Evolutionary conservation across 1,139 yeast genomes (phyloP).

Genomic region (Hansenula anomala): DNA sequence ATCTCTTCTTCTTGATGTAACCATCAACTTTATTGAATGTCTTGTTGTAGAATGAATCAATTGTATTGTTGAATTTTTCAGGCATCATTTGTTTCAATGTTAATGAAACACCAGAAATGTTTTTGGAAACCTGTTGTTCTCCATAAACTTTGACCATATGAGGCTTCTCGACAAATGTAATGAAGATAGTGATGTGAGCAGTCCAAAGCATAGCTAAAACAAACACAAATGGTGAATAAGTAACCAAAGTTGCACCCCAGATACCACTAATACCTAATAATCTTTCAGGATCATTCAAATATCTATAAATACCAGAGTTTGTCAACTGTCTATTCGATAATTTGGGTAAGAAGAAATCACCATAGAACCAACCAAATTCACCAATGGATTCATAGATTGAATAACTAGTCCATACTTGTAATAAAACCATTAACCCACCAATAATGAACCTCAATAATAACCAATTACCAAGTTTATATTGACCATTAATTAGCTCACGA

Average conservation of each 20-base stretch:
- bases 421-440: constrained; percentile 47
- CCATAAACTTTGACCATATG: constrained; percentile 83
- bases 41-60: constrained; percentile 14
- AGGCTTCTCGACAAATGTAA: constrained; percentile 71
- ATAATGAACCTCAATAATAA: constrained; percentile 54
- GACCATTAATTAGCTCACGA: constrained; percentile 30
- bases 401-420: constrained; percentile 70
- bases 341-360: constrained; percentile 74
- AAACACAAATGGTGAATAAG: constrained; percentile 54
- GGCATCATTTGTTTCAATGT: constrained; percentile 30
- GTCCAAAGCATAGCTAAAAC: constrained; percentile 66
- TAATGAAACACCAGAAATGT: constrained; percentile 57
- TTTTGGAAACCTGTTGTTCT: constrained; percentile 48
- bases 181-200: constrained; percentile 57
- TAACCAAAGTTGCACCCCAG: constrained; percentile 70
- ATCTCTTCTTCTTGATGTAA: constrained; percentile 18
- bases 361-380: constrained; percentile 87
- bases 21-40: constrained; percentile 16
- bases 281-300: constrained; percentile 82
- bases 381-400: constrained; percentile 75
- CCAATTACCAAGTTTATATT: constrained; percentile 34
- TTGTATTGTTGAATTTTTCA: constrained; percentile 24
- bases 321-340: constrained; percentile 44
- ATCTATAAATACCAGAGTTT: constrained; percentile 81
- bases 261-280: constrained; percentile 78